Conservation (phyloP, 2,329 filamentous ascomycete genomes). For the Monosporascus sp. region DNA sequence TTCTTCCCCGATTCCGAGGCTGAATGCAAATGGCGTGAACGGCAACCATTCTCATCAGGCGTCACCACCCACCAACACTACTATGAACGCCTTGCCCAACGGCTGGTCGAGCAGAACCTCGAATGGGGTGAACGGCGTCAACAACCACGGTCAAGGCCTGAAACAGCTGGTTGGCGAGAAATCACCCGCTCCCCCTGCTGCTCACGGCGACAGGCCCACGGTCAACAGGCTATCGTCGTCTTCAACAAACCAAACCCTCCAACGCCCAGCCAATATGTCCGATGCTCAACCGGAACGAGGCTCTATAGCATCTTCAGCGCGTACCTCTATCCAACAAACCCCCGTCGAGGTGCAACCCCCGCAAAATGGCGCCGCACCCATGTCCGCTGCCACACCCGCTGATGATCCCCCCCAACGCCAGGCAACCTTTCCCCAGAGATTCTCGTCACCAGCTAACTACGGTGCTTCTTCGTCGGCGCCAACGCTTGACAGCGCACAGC, state of each 20-base stretch:
- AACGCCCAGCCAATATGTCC: conserved; percentile 21
- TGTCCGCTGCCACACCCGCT: conserved; percentile 18
- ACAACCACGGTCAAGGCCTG: conserved; percentile 17
- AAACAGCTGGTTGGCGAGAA: background rate
- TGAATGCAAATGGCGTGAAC: conserved; percentile 36
- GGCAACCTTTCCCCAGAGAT: conserved; percentile 45
- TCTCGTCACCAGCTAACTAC: conserved; percentile 60
- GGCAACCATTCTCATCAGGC: background rate
- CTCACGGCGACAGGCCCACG: conserved; percentile 1
- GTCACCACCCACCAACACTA: conserved; percentile 38
- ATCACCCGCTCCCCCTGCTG: background rate
- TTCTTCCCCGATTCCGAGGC: conserved; percentile 42
- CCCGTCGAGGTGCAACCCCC: conserved; percentile 27
- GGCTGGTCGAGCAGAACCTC: conserved; percentile 39
- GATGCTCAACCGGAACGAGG: conserved; percentile 26
- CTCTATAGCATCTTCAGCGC: conserved; percentile 29
- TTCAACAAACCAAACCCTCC: conserved; percentile 4
- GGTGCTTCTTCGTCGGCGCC: conserved; percentile 40
- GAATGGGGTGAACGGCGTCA: conserved; percentile 27
- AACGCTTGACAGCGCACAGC: conserved; percentile 45
- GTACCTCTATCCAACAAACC: conserved; percentile 26
- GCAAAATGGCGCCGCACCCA: conserved; percentile 20
- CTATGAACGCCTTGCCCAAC: conserved; percentile 56
- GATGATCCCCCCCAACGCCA: conserved; percentile 22
- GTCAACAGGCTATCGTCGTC: conserved; percentile 10